These are phyloP conservation scores for Bonia amplexicaulis DNA, from an alignment of 176 grass and related monocot genomes.

Conservation along the genomic window DNA sequence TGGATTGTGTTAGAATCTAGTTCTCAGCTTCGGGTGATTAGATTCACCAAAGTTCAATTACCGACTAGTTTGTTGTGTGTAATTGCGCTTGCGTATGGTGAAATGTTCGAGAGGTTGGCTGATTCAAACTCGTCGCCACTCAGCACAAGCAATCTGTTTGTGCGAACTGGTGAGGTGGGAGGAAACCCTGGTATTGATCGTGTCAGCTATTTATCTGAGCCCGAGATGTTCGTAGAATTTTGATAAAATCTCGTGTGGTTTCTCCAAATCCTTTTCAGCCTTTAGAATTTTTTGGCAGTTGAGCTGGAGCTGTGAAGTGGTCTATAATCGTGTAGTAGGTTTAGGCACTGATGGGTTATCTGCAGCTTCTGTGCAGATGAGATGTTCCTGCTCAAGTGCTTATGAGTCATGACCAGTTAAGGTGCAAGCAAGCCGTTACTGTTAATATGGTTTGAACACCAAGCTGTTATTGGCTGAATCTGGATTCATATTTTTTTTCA, in stretches of 20 bases:
- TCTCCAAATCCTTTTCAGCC: neutral
- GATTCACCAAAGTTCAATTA: neutral
- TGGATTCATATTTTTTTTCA: neutral
- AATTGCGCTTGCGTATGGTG: neutral
- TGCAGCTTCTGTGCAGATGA: neutral
- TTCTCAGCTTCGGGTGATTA: neutral
- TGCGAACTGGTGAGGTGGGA: conserved; percentile 3
- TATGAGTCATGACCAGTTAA: neutral
- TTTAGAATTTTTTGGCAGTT: neutral
- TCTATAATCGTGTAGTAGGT: neutral
- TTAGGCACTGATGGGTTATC: conserved; percentile 12
- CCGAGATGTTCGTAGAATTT: neutral
- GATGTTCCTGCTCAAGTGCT: neutral
- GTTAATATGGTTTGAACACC: neutral
- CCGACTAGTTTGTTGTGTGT: neutral
- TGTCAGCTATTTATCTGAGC: neutral
- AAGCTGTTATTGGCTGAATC: neutral
- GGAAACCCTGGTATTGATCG: neutral
- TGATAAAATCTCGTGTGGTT: neutral
- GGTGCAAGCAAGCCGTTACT: neutral
- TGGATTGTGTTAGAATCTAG: neutral
- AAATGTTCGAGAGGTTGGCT: neutral
- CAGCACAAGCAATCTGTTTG: neutral
- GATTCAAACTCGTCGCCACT: neutral
- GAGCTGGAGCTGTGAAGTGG: neutral